Base-by-base conservation (phyloP, 169 alveolate genomes). In the Eimeria praecox region DNA sequence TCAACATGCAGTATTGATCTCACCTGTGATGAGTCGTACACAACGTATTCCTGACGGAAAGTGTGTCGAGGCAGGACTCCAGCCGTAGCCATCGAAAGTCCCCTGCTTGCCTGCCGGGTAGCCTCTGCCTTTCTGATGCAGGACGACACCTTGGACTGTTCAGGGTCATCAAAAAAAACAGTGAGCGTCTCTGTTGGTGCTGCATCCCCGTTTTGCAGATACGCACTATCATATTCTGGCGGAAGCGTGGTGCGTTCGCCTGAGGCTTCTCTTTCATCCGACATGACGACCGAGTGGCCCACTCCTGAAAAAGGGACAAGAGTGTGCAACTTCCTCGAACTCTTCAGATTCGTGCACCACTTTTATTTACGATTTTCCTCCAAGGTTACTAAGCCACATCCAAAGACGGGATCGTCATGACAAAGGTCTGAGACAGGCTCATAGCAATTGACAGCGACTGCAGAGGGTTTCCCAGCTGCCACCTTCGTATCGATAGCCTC, bases 21-120 rank as follows among this genome's bases (percentile, higher is more conserved):
- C 54, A 98, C 97, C 97, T 98, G 99, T 49, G 98, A 98, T 49
- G 98, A 96, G 85, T 98, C 99, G 95, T 98, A 98, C 77, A 98
- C 97, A 30, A 98, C 97, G 92, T 98, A 98, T 59, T 97, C 98
- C 88, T 97, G 98, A 54, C 96, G 96, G 95, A 98, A 98, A 27
- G 99, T 97, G 78, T 98, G 95, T 85, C 97, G 98, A n/a, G 99
- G 99, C 49, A 98, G 96, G 27, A 98, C 99, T 6, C 99, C 99
- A 77, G 97, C 95, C 22, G 98, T 42, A 64, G 97, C 96, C 88
- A 62, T 75, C 35, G 87, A 35, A n/a, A 75, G 30, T n/a, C 56
- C 56, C 27, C n/a, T 75, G 59, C 24, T 75, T n/a, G 30, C 30
- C 87, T 75, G 87, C 30, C 87, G 87, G 46, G 20, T 42, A 9